Base-by-base conservation (phyloP, 192 early-diverging fungal species). In the Helicostylum pulchrum region DNA sequence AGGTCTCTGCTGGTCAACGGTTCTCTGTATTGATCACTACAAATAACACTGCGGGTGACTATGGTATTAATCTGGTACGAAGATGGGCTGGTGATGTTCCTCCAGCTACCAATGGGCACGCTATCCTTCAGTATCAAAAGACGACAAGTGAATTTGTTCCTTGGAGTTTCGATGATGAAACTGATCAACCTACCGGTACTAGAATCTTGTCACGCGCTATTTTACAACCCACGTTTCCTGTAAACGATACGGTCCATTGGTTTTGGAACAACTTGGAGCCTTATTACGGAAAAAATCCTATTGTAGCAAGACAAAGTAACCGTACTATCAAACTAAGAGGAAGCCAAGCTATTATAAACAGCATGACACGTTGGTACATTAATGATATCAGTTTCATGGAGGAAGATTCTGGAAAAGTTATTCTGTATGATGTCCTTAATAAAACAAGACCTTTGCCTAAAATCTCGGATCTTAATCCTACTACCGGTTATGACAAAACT, bases 21-120 rank as follows among this genome's bases (percentile, higher is more conserved):
- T 80, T 78, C 51, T 77, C 77, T 57, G 78, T 80, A 1, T 30
- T 80, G 2, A 53, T 81, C 9, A 75, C 26, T n/a, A 54, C 78
- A 1, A 34, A 73, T 19, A 23, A 77, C 9, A 17, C 49, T 0
- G 39, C 62, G 1, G 34, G 30, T n/a, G 63, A 55, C 23, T 39
- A 64, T 50, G 11, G 21, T 34, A 45, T 53, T 17, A 19, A 51
- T 44, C 42, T 39, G 9, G n/a, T 11, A 19, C 6, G 52, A 52
- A 10, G 53, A 31, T 64, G 53, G 50, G 30, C 42, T 12, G 30
- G 46, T 4, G 45, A n/a, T 46, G 3, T 17, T 1, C 19, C 32
- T 55, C 17, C 36, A 17, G 23, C 39, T 19, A 32, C 43, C 7
- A 55, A 64, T 55, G 61, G 61, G 0, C 36, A 51, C 11, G 61